Evolutionary conservation across 2,329 filamentous ascomycete species (phyloP).

Genomic region (Pochonia chlamydosporia): DNA sequence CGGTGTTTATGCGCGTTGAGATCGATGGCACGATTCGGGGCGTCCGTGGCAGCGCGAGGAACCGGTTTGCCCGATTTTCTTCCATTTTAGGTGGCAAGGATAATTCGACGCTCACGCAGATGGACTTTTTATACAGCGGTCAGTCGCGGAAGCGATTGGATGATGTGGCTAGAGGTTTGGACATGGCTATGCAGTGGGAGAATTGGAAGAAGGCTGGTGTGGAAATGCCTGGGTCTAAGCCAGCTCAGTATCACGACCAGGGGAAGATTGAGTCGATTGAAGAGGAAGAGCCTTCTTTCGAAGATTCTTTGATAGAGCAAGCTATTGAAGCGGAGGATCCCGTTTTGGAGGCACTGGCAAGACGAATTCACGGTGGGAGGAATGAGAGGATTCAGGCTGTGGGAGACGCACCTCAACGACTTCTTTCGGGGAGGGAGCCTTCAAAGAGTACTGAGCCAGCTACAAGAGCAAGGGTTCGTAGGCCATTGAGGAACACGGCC

Average conservation of each 20-base stretch:
- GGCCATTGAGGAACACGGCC: too few species aligned
- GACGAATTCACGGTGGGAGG: neutral
- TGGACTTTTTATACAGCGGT: neutral
- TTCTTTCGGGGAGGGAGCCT: neutral
- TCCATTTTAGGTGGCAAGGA: neutral
- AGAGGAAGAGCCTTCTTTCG: neutral
- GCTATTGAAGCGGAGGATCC: neutral
- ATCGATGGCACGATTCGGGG: conserved; percentile 4
- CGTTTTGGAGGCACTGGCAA: neutral
- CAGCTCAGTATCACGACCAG: conserved; percentile 1
- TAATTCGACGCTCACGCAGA: conserved; percentile 4
- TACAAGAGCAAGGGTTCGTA: too few species aligned
- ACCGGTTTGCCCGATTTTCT: conserved; percentile 1
- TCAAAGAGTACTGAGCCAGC: too few species aligned
- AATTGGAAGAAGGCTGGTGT: conserved; percentile 1
- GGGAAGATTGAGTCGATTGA: neutral
- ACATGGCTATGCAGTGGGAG: conserved; percentile 7
- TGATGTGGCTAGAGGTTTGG: neutral
- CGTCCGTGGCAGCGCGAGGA: conserved; percentile 1
- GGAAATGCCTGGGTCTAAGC: conserved; percentile 7
- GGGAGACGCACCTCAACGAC: neutral
- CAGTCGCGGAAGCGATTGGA: conserved; percentile 3
- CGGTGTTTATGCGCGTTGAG: conserved; percentile 8
- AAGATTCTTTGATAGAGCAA: neutral
- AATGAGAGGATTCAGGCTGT: neutral